Percentiles rank a stretch among this genome's conserved stretches.
These are phyloP conservation scores for Talaromyces trachyspermus DNA, from an alignment of 495 filamentous ascomycete genomes.

Conservation along the genomic window DNA sequence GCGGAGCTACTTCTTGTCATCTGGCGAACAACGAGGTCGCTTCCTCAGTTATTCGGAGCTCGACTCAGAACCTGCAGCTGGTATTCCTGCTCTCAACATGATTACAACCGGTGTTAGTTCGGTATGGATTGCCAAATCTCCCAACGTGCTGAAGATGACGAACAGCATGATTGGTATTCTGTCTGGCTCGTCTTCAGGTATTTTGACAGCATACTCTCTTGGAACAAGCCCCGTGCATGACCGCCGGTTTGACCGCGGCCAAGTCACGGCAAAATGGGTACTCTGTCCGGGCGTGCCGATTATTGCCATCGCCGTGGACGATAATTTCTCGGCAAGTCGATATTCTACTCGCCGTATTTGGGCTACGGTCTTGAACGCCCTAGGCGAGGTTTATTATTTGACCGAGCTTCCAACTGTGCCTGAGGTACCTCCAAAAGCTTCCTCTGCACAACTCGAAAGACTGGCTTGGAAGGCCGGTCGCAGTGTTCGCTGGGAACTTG, in stretches of 20 bases:
- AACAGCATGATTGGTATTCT: conserved; percentile 75
- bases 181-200: conserved; percentile 74
- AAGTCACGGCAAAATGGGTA: conserved; percentile 78
- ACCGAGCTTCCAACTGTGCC: conserved; percentile 53
- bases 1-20: conserved; percentile 63
- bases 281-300: conserved; percentile 91
- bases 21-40: conserved; percentile 71
- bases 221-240: conserved; percentile 60
- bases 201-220: conserved; percentile 77
- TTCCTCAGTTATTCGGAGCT: conserved; percentile 52
- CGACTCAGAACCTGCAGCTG: conserved; percentile 43
- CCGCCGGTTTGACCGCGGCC: conserved; percentile 60
- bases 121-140: conserved; percentile 89
- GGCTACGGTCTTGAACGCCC: conserved; percentile 81
- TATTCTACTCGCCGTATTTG: conserved; percentile 65
- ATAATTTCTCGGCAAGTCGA: conserved; percentile 62
- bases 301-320: conserved; percentile 76
- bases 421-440: conserved; percentile 21
- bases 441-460: conserved; percentile 44
- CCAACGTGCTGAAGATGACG: conserved; percentile 59
- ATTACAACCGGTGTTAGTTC: conserved; percentile 57
- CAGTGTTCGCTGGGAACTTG: conserved; percentile 68
- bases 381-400: conserved; percentile 87
- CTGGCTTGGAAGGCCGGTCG: conserved; percentile 75
- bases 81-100: conserved; percentile 64